phyloP scores from a whole-genome alignment of 2,329 filamentous ascomycete genomes.

The Cytospora schulzeri region DNA sequence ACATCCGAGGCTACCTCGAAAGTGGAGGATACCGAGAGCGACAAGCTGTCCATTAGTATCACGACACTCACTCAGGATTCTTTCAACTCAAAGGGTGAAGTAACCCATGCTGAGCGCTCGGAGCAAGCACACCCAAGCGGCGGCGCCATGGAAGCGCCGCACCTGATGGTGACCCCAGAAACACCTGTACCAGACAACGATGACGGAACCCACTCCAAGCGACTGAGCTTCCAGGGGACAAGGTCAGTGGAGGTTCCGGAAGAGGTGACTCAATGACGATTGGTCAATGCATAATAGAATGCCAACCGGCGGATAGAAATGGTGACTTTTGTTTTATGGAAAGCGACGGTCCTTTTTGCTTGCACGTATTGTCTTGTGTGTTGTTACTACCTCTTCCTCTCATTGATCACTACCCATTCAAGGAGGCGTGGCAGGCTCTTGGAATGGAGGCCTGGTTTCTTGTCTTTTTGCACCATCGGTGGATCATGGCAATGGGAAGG shows the following conservation, averaged over 20 bases:
- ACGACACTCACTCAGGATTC: conserved; percentile 21
- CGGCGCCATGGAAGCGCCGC: conserved; percentile 38
- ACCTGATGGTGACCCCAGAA: conserved; percentile 52
- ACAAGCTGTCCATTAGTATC: conserved; percentile 29
- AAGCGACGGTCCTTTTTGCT: not conserved
- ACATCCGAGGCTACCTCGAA: conserved; percentile 10
- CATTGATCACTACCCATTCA: not conserved
- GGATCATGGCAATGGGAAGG: not conserved
- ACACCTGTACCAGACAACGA: conserved; percentile 45
- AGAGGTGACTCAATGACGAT: conserved; percentile 38
- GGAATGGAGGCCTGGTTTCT: not conserved
- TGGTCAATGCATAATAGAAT: not conserved
- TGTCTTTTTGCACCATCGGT: not conserved
- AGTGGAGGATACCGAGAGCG: conserved; percentile 16
- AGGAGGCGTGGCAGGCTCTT: not conserved
- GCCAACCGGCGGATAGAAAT: not conserved
- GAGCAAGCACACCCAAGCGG: conserved; percentile 25
- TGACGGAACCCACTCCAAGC: conserved; percentile 44
- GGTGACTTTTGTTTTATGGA: not conserved
- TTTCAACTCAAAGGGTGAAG: conserved; percentile 29
- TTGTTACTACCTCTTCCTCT: not conserved
- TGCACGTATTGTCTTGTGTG: not conserved
- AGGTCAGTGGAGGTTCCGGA: conserved; percentile 39
- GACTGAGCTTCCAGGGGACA: conserved; percentile 43
- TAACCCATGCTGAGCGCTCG: conserved; percentile 37